phyloP scores from a whole-genome alignment of 306 rosid genomes.

The Echinosophora koreensis region DNA sequence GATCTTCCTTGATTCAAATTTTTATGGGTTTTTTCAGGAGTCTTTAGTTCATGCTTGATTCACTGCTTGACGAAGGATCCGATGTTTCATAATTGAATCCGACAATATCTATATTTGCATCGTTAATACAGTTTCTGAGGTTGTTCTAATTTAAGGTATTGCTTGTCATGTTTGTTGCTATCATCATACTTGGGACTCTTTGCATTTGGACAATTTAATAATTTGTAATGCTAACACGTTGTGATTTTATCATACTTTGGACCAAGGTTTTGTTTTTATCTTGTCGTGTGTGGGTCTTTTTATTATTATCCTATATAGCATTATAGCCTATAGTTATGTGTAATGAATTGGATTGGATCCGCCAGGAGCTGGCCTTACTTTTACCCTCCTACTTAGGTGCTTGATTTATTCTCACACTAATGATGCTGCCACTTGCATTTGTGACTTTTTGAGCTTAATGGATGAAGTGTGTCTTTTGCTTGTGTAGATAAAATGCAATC shows the following conservation, averaged over 20 bases:
- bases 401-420: background rate
- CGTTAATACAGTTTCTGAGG: slow-evolving; percentile 59
- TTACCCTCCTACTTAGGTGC: slow-evolving; percentile 26
- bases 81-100: slow-evolving; percentile 68
- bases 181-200: background rate
- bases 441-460: slow-evolving; percentile 48
- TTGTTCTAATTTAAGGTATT: slow-evolving; percentile 62
- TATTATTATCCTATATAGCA: slow-evolving; percentile 6
- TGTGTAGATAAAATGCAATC: slow-evolving; percentile 94
- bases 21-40: slow-evolving; percentile 59
- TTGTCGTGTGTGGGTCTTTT: slow-evolving; percentile 3
- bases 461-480: slow-evolving; percentile 49
- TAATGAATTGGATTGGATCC: slow-evolving; percentile 65
- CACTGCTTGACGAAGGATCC: slow-evolving; percentile 85
- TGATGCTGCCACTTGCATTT: slow-evolving; percentile 56
- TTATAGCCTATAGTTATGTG: slow-evolving; percentile 11
- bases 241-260: slow-evolving; percentile 43
- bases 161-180: slow-evolving; percentile 39
- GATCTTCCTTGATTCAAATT: slow-evolving; percentile 65
- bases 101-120: slow-evolving; percentile 57
- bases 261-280: slow-evolving; percentile 36
- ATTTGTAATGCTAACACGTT: slow-evolving; percentile 50
- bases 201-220: slow-evolving; percentile 41
- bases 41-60: slow-evolving; percentile 59
- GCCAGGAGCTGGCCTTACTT: slow-evolving; percentile 3